Evolutionary conservation across 164 flowering plant species (phyloP).

Genomic region (Vitis rupestris): DNA sequence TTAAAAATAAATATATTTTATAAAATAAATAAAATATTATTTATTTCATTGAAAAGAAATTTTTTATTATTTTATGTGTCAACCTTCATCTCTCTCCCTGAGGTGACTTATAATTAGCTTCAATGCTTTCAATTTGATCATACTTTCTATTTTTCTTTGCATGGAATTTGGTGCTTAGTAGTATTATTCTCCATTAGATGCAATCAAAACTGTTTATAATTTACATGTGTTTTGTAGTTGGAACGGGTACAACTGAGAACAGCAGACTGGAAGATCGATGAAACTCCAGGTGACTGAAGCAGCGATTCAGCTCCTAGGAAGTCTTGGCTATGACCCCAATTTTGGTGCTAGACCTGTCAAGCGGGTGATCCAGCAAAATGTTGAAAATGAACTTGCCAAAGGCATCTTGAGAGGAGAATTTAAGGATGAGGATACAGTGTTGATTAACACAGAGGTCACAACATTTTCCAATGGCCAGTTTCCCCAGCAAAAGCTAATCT

Average conservation of each 20-base stretch:
- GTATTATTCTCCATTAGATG: background rate
- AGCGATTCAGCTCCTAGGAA: conserved; percentile 75
- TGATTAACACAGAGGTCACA: conserved; percentile 79
- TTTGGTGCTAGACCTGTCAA: conserved; percentile 98
- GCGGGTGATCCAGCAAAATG: conserved; percentile 88
- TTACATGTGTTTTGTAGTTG: conserved; percentile 48
- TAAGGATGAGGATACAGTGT: conserved; percentile 79
- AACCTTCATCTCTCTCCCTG: no score
- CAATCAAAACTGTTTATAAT: background rate
- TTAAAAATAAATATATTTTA: no score
- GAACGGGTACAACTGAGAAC: conserved; percentile 83
- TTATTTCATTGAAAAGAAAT: no score
- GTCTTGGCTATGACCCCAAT: conserved; percentile 90
- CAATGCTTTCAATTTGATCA: no score
- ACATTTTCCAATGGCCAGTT: conserved; percentile 82
- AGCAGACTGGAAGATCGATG: conserved; percentile 66
- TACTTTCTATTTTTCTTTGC: background rate
- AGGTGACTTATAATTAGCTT: no score
- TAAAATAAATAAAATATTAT: no score
- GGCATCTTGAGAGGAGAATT: conserved; percentile 93
- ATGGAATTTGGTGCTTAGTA: background rate
- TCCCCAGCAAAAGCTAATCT: conserved; percentile 82
- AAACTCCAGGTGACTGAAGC: conserved; percentile 69
- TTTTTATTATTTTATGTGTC: no score
- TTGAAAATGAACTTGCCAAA: conserved; percentile 92